Evolutionary conservation across 1,284 basidiomycete genomes (phyloP), one percentile per base, ranked within the genome.

Genomic region (Calocybe gambosa): DNA sequence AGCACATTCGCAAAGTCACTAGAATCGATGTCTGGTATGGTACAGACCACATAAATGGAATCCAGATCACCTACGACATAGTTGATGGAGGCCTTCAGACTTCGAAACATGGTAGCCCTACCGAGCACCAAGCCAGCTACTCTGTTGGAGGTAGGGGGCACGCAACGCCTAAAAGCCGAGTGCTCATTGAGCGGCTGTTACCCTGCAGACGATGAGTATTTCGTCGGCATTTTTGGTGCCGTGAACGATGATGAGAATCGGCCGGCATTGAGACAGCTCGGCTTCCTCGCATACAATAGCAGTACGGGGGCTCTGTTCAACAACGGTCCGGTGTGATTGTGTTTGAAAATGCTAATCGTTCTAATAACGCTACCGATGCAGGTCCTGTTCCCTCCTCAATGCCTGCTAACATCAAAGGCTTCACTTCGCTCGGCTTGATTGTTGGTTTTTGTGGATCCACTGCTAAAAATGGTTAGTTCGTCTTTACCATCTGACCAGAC

Each of bases 191-290:
- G 13, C 35, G 18, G 25, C 9, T 26, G 25, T 26, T 26, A 5
- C 9, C 25, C n/a, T n/a, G n/a, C n/a, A 48, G 46, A 5, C 5
- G 7, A 34, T 4, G n/a, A 39, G 31, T 39, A 33, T 19, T 44
- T 44, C 31, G 46, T 48, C 23, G 46, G 46, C 9, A n/a, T 34
- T 20, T 41, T 19, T 39, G 40, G 49, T 7, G 28, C 49, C 16
- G 18, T 13, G 13, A 29, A 42, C 39, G 33, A 28, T 3, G 25
- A 46, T 7, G 3, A 18, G 28, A 12, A 46, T 23, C 20, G 1
- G 10, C 25, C 25, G 9, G 25, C 9, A 26, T 36, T 46, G 15
- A 46, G 43, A 28, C 16, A 26, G 8, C n/a, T 47, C n/a, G 48
- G 44, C 9, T 39, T 47, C 13, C 25, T 45, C 3, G n/a, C 35